Conservation (phyloP, 768 basidiomycete species). For the Suillus bovinus region DNA sequence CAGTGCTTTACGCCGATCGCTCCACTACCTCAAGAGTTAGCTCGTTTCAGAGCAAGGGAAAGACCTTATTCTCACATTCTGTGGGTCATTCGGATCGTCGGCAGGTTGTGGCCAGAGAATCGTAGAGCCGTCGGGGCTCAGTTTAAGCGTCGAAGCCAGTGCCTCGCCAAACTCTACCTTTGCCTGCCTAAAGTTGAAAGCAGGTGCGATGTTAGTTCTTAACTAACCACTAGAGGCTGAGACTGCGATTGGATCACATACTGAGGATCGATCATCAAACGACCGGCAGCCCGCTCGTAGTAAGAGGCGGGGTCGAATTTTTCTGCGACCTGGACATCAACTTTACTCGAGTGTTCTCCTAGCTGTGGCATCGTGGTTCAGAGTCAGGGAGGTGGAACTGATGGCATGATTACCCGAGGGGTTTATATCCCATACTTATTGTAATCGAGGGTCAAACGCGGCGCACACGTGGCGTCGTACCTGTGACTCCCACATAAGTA, state of each 20-base stretch:
- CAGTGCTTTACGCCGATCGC: slow-evolving; percentile 41
- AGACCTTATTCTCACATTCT: slow-evolving; percentile 42
- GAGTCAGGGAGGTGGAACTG: not conserved
- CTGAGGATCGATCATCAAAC: slow-evolving; percentile 63
- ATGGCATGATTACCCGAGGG: not conserved
- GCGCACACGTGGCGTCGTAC: too few species aligned
- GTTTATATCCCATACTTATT: not conserved
- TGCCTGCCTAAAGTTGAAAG: slow-evolving; percentile 40
- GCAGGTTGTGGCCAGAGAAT: slow-evolving; percentile 58
- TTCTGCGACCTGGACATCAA: slow-evolving; percentile 9
- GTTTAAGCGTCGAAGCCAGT: slow-evolving; percentile 46
- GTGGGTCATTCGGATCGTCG: slow-evolving; percentile 53
- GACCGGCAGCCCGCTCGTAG: slow-evolving; percentile 58
- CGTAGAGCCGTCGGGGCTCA: slow-evolving; percentile 43
- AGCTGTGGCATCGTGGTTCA: not conserved
- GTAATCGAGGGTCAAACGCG: too few species aligned
- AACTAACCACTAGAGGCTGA: not conserved
- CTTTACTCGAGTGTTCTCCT: not conserved
- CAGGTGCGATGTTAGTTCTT: not conserved
- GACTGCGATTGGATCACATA: slow-evolving; percentile 29
- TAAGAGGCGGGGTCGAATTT: slow-evolving; percentile 40
- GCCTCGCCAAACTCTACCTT: slow-evolving; percentile 48
- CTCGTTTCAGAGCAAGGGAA: not conserved
- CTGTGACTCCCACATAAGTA: too few species aligned
- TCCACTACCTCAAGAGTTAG: slow-evolving; percentile 39